phyloP scores from a whole-genome alignment of 2,329 filamentous ascomycete genomes.

The Rutstroemia sp. region DNA sequence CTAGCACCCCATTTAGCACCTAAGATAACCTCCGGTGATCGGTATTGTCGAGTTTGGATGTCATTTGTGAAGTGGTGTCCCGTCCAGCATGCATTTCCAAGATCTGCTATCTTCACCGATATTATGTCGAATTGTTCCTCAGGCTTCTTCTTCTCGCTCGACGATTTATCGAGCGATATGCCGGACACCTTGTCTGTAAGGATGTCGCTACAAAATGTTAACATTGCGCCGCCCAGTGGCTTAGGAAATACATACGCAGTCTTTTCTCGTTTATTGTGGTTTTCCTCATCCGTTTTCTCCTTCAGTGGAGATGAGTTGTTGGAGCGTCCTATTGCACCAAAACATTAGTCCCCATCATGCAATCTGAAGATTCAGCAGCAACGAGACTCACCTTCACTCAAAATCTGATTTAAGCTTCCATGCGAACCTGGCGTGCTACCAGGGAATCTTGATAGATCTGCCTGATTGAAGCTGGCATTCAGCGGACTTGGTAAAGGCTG shows the following conservation, averaged over 20 bases:
- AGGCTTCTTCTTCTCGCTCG: slow-evolving; percentile 56
- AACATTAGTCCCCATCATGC: slow-evolving; percentile 41
- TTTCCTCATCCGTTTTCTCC: slow-evolving; percentile 45
- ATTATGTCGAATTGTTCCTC: slow-evolving; percentile 54
- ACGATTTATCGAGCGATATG: slow-evolving; percentile 79
- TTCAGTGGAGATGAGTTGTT: slow-evolving; percentile 42
- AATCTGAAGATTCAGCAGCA: slow-evolving; percentile 28
- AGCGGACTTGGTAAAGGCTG: slow-evolving; percentile 92
- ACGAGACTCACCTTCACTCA: slow-evolving; percentile 64
- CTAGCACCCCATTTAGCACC: slow-evolving; percentile 99
- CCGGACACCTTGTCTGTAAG: slow-evolving; percentile 89
- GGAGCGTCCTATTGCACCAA: slow-evolving; percentile 41
- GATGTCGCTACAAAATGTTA: slow-evolving; percentile 56
- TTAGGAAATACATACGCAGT: slow-evolving; percentile 63
- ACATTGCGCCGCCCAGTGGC: no score
- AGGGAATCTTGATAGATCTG: slow-evolving; percentile 56
- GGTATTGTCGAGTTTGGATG: slow-evolving; percentile 95
- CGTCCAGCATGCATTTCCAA: slow-evolving; percentile 98
- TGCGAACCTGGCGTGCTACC: slow-evolving; percentile 54
- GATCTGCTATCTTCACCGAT: slow-evolving; percentile 96
- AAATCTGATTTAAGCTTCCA: slow-evolving; percentile 74
- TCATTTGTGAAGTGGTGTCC: slow-evolving; percentile 99
- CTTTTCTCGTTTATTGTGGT: slow-evolving; percentile 82
- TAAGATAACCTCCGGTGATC: slow-evolving; percentile 93
- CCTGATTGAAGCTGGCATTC: slow-evolving; percentile 80